Evolutionary conservation across 306 rosid genomes (phyloP).

Genomic region (Lablab purpureus): DNA sequence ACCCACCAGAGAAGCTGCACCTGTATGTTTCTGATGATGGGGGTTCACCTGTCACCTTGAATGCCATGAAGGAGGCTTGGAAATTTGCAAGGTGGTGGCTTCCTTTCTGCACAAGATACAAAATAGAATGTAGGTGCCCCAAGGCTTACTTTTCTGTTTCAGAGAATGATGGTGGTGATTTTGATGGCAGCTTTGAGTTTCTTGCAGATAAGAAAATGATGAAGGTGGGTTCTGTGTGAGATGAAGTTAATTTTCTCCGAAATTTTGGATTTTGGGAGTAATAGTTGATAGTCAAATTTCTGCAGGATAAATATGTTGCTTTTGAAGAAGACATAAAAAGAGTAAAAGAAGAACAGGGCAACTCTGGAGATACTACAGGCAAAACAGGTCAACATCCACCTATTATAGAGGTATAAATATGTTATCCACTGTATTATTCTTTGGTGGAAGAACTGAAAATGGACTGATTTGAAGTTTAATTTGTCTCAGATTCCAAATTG

Average conservation of each 20-base stretch:
- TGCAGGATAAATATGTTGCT: constrained; percentile 61
- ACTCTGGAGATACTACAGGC: constrained; percentile 33
- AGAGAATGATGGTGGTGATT: constrained; percentile 35
- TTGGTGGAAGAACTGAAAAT: background rate
- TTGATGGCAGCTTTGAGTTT: constrained; percentile 45
- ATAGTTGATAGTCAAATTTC: constrained; percentile 18
- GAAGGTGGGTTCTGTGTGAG: constrained; percentile 43
- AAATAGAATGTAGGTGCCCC: constrained; percentile 60
- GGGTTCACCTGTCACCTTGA: constrained; percentile 60
- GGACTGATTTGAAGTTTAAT: constrained; percentile 5
- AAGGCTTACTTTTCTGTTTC: constrained; percentile 63
- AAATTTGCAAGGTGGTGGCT: constrained; percentile 73
- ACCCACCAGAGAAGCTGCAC: constrained; percentile 71
- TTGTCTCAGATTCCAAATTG: constrained; percentile 18
- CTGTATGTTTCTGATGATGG: constrained; percentile 83
- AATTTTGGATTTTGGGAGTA: background rate
- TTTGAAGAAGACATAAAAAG: constrained; percentile 49
- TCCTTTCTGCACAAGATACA: constrained; percentile 64
- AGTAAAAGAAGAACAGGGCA: constrained; percentile 23
- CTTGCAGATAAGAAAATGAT: constrained; percentile 44
- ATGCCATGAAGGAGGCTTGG: constrained; percentile 58
- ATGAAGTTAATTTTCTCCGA: background rate
- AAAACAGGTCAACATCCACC: constrained; percentile 50
- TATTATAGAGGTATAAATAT: constrained; percentile 55
- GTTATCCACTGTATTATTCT: background rate